These are phyloP conservation scores for Acrocalymma vagum DNA, from an alignment of 2,329 filamentous ascomycete genomes.

Conservation along the genomic window DNA sequence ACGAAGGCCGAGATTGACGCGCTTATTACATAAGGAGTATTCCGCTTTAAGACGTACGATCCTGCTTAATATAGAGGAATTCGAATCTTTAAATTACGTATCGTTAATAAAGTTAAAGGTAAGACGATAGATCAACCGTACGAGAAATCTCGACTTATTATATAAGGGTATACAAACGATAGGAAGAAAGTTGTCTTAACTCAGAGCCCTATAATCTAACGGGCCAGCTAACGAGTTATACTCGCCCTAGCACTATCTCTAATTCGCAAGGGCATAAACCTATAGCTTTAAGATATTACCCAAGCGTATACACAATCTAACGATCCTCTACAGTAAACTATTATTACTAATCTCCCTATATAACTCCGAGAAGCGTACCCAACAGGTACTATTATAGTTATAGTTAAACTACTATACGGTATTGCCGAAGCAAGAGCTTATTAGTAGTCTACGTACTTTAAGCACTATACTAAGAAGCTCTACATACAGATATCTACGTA, in stretches of 20 bases:
- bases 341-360: too few relatives aligned
- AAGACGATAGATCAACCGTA: conserved; percentile 2
- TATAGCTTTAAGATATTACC: neutral
- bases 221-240: too few relatives aligned
- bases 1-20: neutral
- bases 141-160: conserved; percentile 2
- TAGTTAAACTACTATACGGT: too few relatives aligned
- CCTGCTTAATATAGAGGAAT: neutral
- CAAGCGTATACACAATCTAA: neutral
- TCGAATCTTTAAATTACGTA: conserved; percentile 2
- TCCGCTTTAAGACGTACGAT: neutral
- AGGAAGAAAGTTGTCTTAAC: too few relatives aligned
- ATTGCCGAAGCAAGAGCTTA: too few relatives aligned
- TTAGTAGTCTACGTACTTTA: too few relatives aligned
- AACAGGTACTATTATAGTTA: too few relatives aligned
- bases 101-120: conserved; percentile 3
- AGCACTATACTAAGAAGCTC: too few relatives aligned
- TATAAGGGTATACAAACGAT: conserved; percentile 1
- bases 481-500: too few relatives aligned
- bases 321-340: neutral
- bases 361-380: too few relatives aligned
- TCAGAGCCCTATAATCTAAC: too few relatives aligned
- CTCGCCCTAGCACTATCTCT: too few relatives aligned
- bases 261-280: neutral
- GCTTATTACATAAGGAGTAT: neutral